Evolutionary conservation across 495 filamentous ascomycete species (phyloP).

Genomic region (Penicillium silybi): DNA sequence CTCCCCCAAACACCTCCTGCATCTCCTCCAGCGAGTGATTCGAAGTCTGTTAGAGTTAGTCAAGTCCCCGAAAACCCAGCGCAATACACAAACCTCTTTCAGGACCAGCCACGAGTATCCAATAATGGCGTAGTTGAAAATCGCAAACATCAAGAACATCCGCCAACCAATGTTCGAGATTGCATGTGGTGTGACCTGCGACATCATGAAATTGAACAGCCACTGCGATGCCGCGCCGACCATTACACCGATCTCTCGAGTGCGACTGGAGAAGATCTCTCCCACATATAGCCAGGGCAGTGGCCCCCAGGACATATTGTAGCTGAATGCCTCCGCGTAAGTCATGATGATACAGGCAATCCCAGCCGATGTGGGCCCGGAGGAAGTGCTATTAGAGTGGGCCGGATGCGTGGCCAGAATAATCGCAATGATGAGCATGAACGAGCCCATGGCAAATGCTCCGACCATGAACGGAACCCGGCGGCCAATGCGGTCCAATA

Average conservation of each 20-base stretch:
- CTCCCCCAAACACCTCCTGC: constrained; percentile 31
- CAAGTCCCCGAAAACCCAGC: not conserved
- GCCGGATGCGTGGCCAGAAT: constrained; percentile 43
- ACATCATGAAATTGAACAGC: constrained; percentile 55
- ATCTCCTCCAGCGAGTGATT: constrained; percentile 36
- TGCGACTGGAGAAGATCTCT: constrained; percentile 52
- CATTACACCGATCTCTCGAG: constrained; percentile 45
- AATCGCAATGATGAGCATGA: constrained; percentile 50
- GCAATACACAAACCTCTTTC: constrained; percentile 34
- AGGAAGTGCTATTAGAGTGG: constrained; percentile 17
- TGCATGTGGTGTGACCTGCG: constrained; percentile 49
- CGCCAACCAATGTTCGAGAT: constrained; percentile 48
- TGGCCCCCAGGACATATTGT: constrained; percentile 38
- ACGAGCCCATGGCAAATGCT: constrained; percentile 47
- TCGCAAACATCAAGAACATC: constrained; percentile 55
- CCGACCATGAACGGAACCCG: constrained; percentile 50
- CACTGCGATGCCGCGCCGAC: constrained; percentile 50
- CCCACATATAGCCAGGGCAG: constrained; percentile 41
- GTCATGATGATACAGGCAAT: constrained; percentile 49
- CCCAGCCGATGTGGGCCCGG: constrained; percentile 31
- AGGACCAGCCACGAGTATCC: constrained; percentile 46
- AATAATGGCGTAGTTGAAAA: constrained; percentile 46
- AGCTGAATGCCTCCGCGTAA: constrained; percentile 46
- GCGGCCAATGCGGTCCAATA: constrained; percentile 52
- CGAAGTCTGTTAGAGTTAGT: constrained; percentile 19